These are phyloP conservation scores for Rhizopogon vinicolor DNA, from an alignment of 768 basidiomycete species.

Conservation along the genomic window DNA sequence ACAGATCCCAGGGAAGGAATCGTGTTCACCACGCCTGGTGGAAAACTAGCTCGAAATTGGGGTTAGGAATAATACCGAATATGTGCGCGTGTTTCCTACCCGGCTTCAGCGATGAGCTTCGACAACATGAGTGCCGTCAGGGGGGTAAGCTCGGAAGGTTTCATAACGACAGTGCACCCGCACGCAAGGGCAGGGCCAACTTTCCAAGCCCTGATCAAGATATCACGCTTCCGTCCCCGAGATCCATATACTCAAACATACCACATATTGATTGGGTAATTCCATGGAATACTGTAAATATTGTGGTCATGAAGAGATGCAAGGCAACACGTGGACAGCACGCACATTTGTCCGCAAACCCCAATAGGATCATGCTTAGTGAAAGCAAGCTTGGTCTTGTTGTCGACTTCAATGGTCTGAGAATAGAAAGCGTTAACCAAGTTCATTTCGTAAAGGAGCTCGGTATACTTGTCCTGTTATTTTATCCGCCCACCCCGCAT, in stretches of 20 bases:
- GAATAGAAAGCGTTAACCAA: constrained; percentile 2
- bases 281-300: constrained; percentile 76
- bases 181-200: constrained; percentile 88
- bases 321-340: constrained; percentile 5
- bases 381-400: constrained; percentile 77
- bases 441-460: not conserved
- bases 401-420: constrained; percentile 77
- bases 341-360: constrained; percentile 90
- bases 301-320: constrained; percentile 2
- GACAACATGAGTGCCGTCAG: constrained; percentile 81
- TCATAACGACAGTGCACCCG: constrained; percentile 94
- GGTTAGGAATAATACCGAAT: not conserved
- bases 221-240: constrained; percentile 2
- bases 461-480: constrained; percentile 72
- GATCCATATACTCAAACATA: constrained; percentile 16
- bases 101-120: constrained; percentile 78
- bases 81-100: constrained; percentile 38
- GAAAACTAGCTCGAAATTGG: constrained; percentile 50
- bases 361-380: constrained; percentile 89
- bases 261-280: constrained; percentile 90
- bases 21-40: constrained; percentile 88
- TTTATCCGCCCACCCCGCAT: constrained; percentile 96
- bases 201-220: constrained; percentile 70
- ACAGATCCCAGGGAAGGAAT: constrained; percentile 77
- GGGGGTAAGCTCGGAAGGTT: constrained; percentile 86